Conservation (phyloP, 176 grass and related monocot species). For the Pontederia paniculata region DNA sequence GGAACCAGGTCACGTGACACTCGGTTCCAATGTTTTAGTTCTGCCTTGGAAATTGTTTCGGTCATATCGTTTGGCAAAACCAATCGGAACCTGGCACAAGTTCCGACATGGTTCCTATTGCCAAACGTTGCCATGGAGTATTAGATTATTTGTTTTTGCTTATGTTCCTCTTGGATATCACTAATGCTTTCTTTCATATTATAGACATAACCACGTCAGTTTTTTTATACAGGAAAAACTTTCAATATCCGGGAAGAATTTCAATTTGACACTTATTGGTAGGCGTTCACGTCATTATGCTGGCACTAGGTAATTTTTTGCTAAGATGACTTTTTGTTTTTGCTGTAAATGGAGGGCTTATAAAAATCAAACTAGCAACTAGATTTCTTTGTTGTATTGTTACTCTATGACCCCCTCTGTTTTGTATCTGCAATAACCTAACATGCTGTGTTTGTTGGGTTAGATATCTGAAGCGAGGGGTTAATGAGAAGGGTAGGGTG, state of each 20-base stretch:
- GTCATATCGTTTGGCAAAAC: too few species aligned
- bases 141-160: not conserved
- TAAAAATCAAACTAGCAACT: not conserved
- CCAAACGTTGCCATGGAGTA: too few species aligned
- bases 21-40: too few species aligned
- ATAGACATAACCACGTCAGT: not conserved
- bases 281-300: conserved; percentile 87
- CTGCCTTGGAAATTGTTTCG: too few species aligned
- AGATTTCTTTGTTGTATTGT: not conserved
- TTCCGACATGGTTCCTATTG: too few species aligned
- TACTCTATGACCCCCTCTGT: too few species aligned
- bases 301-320: conserved; percentile 62
- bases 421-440: too few species aligned
- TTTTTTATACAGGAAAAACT: conserved; percentile 61
- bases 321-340: conserved; percentile 7
- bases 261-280: conserved; percentile 73
- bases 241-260: conserved; percentile 57
- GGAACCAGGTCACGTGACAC: too few species aligned
- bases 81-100: too few species aligned
- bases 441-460: not conserved
- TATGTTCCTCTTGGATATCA: not conserved
- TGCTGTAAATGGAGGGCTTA: conserved; percentile 4
- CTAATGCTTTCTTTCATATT: conserved; percentile 18
- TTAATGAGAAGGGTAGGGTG: conserved; percentile 84
- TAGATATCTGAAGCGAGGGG: conserved; percentile 92